phyloP scores from a whole-genome alignment of 805 yeast genomes.

The Ogataea trehalophila region DNA sequence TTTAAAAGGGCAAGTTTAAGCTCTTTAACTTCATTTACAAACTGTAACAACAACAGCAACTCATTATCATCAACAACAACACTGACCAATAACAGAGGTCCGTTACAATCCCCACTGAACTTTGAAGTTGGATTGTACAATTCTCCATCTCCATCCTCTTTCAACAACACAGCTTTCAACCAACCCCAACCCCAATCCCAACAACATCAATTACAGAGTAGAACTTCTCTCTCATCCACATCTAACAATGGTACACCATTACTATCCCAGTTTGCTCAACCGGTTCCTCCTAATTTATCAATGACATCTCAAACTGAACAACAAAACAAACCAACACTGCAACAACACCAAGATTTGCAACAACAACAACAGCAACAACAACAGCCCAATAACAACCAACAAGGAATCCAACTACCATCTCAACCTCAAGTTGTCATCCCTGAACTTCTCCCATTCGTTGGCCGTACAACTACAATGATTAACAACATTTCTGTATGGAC shows the following conservation, averaged over 20 bases:
- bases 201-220: background rate
- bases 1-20: conserved; percentile 1
- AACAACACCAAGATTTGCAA: conserved; percentile 7
- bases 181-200: too few species aligned
- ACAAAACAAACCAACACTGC: conserved; percentile 1
- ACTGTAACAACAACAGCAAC: conserved; percentile 1
- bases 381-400: conserved; percentile 4
- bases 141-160: conserved; percentile 5
- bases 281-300: background rate
- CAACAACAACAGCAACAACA: conserved; percentile 5
- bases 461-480: conserved; percentile 55
- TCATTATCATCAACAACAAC: conserved; percentile 9
- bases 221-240: background rate
- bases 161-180: background rate
- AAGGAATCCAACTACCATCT: conserved; percentile 8
- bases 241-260: background rate
- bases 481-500: conserved; percentile 60
- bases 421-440: conserved; percentile 18
- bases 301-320: background rate
- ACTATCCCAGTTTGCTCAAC: background rate
- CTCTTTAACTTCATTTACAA: conserved; percentile 1
- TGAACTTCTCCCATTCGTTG: conserved; percentile 33
- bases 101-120: conserved; percentile 6
- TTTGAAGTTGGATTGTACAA: conserved; percentile 2
- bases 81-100: background rate